Percentiles rank a stretch among this genome's conserved stretches.
Evolutionary conservation across 768 basidiomycete genomes (phyloP).

Genomic region (Terana coerulea): DNA sequence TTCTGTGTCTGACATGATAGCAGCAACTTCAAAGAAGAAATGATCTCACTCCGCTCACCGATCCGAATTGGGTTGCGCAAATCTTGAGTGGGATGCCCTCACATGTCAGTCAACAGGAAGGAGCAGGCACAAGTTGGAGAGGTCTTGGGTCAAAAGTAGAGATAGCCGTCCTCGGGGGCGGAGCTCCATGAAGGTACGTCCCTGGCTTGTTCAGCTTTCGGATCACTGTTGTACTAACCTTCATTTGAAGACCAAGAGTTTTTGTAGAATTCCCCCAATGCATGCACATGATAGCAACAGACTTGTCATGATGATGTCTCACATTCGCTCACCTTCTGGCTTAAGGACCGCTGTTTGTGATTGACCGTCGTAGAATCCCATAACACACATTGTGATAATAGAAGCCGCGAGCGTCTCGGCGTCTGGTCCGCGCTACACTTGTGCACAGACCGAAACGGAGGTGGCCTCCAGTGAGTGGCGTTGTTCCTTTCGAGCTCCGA

Average conservation of each 20-base stretch:
- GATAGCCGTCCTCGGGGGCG: constrained; percentile 36
- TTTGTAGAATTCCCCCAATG: neutral
- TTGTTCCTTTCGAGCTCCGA: neutral
- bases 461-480: too few species aligned
- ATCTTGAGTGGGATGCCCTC: constrained; percentile 60
- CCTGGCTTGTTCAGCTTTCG: too few species aligned
- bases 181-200: too few species aligned
- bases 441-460: too few species aligned
- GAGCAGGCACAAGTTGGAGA: constrained; percentile 81
- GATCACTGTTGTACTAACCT: too few species aligned
- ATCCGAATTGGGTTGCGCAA: constrained; percentile 78
- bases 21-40: constrained; percentile 68
- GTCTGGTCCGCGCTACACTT: too few species aligned
- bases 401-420: too few species aligned
- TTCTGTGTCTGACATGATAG: neutral
- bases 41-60: constrained; percentile 87
- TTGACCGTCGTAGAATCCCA: neutral
- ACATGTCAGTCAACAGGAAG: constrained; percentile 52
- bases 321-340: neutral
- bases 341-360: neutral
- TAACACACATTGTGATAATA: too few species aligned
- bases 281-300: neutral
- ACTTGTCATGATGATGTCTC: neutral
- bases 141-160: constrained; percentile 69
- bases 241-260: neutral